A percentile compares a stretch with the other conserved stretches of the same genome.
phyloP scores from a whole-genome alignment of 768 basidiomycete genomes.

The Piloderma croceum region DNA sequence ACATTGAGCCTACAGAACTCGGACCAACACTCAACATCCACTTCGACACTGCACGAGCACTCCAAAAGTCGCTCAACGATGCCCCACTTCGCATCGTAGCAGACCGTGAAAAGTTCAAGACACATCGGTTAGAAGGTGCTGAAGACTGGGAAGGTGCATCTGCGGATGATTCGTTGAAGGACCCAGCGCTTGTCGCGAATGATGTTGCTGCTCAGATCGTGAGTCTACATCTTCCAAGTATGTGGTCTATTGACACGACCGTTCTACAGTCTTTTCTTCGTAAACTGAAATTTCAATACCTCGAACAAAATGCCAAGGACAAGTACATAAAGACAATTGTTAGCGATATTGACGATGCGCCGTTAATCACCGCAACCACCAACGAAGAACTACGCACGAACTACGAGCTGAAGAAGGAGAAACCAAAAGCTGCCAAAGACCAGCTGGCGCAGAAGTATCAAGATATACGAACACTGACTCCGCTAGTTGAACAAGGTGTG shows the following conservation, averaged over 20 bases:
- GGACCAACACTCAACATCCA: too few species aligned
- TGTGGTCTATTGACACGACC: neutral
- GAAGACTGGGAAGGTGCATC: neutral
- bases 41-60: neutral
- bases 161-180: neutral
- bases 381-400: conserved; percentile 56
- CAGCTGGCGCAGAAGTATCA: conserved; percentile 54
- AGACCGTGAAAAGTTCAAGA: neutral
- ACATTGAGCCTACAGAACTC: too few species aligned
- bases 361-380: conserved; percentile 72
- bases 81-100: neutral
- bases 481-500: conserved; percentile 63
- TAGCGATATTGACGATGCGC: conserved; percentile 78
- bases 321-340: conserved; percentile 84
- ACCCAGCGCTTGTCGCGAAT: conserved; percentile 38
- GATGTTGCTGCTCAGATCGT: conserved; percentile 61
- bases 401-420: conserved; percentile 70
- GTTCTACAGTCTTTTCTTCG: conserved; percentile 57
- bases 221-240: conserved; percentile 16
- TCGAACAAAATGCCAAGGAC: conserved; percentile 88
- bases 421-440: conserved; percentile 59
- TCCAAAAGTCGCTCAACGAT: neutral
- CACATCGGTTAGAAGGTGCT: neutral
- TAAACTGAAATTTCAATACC: conserved; percentile 83
- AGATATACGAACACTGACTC: conserved; percentile 58